Evolutionary conservation across 1,284 basidiomycete genomes (phyloP).

Genomic region (Inonotus obliquus): DNA sequence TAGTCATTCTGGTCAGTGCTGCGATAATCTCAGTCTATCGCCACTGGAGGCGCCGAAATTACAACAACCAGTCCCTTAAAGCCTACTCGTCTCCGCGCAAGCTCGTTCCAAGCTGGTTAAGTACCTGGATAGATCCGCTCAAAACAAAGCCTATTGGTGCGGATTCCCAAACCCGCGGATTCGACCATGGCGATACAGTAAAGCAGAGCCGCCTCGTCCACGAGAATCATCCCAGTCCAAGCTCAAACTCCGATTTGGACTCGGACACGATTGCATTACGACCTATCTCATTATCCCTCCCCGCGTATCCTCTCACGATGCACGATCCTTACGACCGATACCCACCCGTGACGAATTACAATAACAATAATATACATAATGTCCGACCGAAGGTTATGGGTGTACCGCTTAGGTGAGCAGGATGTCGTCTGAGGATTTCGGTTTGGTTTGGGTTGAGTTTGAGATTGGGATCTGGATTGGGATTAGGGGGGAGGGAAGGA

Average conservation of each 20-base stretch:
- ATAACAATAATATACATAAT: neutral
- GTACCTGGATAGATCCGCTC: conserved; percentile 1
- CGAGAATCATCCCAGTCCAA: too few species aligned
- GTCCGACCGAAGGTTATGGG: conserved; percentile 7
- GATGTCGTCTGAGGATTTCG: too few species aligned
- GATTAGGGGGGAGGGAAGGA: neutral
- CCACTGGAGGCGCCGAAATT: neutral
- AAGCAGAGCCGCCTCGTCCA: too few species aligned
- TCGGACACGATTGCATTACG: conserved; percentile 8
- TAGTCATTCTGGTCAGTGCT: conserved; percentile 4
- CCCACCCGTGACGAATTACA: neutral
- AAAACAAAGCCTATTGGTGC: neutral
- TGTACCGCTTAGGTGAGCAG: neutral
- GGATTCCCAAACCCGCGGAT: too few species aligned
- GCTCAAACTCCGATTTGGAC: neutral
- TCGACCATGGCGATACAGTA: too few species aligned
- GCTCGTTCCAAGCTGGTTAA: conserved; percentile 6
- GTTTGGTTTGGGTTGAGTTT: too few species aligned
- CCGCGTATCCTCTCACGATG: neutral
- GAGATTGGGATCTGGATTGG: neutral
- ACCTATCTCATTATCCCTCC: neutral
- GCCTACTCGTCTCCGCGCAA: neutral
- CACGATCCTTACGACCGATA: conserved; percentile 2
- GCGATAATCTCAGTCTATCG: neutral
- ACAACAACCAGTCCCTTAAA: conserved; percentile 6